These are phyloP conservation scores for Zasmidium angulare DNA, from an alignment of 2,329 filamentous ascomycete species.

Conservation along the genomic window DNA sequence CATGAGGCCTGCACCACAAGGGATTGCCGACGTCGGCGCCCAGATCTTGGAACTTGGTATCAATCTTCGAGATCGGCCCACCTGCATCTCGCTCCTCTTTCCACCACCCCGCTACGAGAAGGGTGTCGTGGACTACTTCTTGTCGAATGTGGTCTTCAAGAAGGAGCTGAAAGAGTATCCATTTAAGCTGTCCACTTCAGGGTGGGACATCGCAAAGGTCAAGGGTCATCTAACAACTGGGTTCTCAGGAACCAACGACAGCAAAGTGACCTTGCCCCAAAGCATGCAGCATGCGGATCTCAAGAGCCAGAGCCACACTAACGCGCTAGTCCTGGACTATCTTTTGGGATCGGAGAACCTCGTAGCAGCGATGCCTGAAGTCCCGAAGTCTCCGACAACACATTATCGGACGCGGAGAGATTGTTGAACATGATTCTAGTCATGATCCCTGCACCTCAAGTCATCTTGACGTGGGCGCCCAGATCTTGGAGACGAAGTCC, in stretches of 20 bases:
- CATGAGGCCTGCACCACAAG: conserved; percentile 46
- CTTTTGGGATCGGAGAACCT: conserved; percentile 56
- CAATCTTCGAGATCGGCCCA: conserved; percentile 27
- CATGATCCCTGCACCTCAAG: conserved; percentile 46
- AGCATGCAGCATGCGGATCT: conserved; percentile 64
- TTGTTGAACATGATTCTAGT: conserved; percentile 49
- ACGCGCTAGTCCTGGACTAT: conserved; percentile 63
- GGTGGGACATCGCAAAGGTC: conserved; percentile 63
- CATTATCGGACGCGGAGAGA: conserved; percentile 20
- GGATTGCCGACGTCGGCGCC: conserved; percentile 71
- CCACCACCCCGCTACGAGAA: conserved; percentile 55
- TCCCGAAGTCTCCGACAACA: too few species aligned
- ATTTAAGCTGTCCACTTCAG: conserved; percentile 63
- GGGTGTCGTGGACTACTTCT: conserved; percentile 61
- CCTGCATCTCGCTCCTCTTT: conserved; percentile 24
- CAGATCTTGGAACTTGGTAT: conserved; percentile 62
- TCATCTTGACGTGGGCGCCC: conserved; percentile 71
- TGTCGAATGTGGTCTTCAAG: conserved; percentile 67
- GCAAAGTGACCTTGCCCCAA: conserved; percentile 58
- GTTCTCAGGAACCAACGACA: conserved; percentile 73
- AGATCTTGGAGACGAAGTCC: conserved; percentile 64
- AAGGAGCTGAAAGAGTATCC: conserved; percentile 64
- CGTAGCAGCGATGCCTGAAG: conserved; percentile 18
- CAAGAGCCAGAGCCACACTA: conserved; percentile 58
- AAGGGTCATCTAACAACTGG: conserved; percentile 61